A percentile compares a stretch with the other conserved stretches of the same genome.
phyloP scores from a whole-genome alignment of 2,329 filamentous ascomycete species.

The Aureobasidium namibiae region DNA sequence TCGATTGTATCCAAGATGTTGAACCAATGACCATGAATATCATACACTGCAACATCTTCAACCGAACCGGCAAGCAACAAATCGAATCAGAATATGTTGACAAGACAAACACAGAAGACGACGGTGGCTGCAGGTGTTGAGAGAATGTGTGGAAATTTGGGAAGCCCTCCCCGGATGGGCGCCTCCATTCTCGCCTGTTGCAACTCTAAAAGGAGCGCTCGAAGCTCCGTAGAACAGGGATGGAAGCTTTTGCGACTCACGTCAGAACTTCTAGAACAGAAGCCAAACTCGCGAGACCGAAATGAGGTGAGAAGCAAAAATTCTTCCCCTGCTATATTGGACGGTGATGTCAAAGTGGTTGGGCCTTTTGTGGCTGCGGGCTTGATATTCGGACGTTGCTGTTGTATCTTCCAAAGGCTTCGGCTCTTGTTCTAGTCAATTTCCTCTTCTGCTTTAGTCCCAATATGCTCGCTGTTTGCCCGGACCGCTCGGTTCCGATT shows the following conservation, averaged over 20 bases:
- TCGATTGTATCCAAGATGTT: neutral
- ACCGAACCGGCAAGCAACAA: neutral
- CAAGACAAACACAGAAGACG: neutral
- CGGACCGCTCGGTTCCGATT: neutral
- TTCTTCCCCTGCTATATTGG: constrained; percentile 8
- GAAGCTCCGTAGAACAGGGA: constrained; percentile 5
- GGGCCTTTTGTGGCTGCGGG: neutral
- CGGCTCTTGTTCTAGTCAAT: constrained; percentile 3
- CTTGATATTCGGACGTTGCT: neutral
- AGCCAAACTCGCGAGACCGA: neutral
- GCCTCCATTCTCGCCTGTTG: constrained; percentile 3
- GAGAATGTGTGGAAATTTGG: neutral
- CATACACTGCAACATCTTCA: neutral
- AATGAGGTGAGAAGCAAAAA: constrained; percentile 5
- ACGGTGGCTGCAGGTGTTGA: constrained; percentile 6
- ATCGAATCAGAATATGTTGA: neutral
- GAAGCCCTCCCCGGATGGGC: neutral
- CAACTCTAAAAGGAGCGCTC: neutral
- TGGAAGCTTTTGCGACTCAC: neutral
- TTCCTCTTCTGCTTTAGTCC: neutral
- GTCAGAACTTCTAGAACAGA: neutral
- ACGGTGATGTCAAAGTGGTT: constrained; percentile 1
- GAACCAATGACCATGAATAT: neutral
- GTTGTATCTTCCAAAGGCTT: neutral
- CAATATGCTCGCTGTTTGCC: neutral